Conservation (phyloP, 352 stramenopile genomes). For the Phytophthora pseudosyringae region DNA sequence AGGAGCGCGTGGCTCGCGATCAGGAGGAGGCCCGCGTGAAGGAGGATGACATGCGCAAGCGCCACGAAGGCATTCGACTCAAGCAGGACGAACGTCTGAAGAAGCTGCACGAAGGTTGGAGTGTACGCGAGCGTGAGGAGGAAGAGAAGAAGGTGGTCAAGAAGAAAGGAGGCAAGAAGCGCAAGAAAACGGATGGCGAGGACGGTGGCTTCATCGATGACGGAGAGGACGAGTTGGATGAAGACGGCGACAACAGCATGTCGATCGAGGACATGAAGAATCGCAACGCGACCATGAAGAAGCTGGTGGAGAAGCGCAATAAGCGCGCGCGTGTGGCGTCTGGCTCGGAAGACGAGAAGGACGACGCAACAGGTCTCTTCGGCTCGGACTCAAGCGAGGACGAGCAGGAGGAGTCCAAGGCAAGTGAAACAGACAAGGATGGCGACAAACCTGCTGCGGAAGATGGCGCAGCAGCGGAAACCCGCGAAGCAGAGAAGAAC, state of each 20-base stretch:
- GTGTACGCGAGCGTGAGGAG: slow-evolving; percentile 81
- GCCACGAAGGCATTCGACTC: slow-evolving; percentile 69
- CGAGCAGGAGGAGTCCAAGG: slow-evolving; percentile 46
- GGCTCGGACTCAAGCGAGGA: slow-evolving; percentile 87
- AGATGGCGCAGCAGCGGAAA: slow-evolving; percentile 25
- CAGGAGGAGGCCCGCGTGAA: slow-evolving; percentile 53
- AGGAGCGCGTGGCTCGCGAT: slow-evolving; percentile 76
- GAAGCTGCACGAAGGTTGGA: slow-evolving; percentile 84
- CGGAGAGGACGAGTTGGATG: slow-evolving; percentile 59
- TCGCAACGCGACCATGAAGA: slow-evolving; percentile 87
- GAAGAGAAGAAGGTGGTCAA: slow-evolving; percentile 84
- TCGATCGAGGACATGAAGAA: slow-evolving; percentile 93
- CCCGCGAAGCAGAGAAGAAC: slow-evolving; percentile 74
- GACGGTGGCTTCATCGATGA: slow-evolving; percentile 76
- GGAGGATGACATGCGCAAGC: slow-evolving; percentile 69
- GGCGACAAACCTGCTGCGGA: slow-evolving; percentile 24
- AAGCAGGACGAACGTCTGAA: slow-evolving; percentile 88
- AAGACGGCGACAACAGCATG: slow-evolving; percentile 71
- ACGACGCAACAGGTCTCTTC: slow-evolving; percentile 73
- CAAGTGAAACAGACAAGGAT: slow-evolving; percentile 24
- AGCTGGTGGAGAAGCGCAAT: slow-evolving; percentile 84
- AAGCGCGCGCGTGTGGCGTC: slow-evolving; percentile 64
- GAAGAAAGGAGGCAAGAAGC: slow-evolving; percentile 75
- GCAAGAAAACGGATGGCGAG: slow-evolving; percentile 78
- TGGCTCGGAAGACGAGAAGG: slow-evolving; percentile 71